Evolutionary conservation across 2,329 filamentous ascomycete species (phyloP), one percentile per base, ranked within the genome.

Genomic region (Beauveria varroae): DNA sequence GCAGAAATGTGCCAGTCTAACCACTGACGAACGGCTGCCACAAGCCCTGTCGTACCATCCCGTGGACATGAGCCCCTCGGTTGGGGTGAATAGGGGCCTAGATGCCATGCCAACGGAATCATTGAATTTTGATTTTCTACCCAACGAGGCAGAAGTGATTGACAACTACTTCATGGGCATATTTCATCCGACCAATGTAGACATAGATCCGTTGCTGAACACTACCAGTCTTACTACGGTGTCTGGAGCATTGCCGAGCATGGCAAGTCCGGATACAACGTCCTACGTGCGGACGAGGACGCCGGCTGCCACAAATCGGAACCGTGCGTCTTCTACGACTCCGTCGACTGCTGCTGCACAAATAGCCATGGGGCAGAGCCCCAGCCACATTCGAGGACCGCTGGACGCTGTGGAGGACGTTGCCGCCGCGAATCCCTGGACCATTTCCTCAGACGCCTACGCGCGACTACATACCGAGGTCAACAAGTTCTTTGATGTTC

Each of bases 401-500:
- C 24, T 63, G 26, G 49, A 63, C n/a, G 51, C 51, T 18, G 59
- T 61, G 4, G 61, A 64, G 9, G 63, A 63, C 8, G 50, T 57
- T 20, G 47, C 51, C 9, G 52, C 61, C 26, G 58, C 44, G 47
- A 60, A 58, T 53, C 65, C 67, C 14, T 67, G 65, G 65, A 63
- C 60, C 9, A 62, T 67, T 18, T 64, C 65, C 14, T 43, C 43
- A 1, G 18, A 47, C 14, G 50, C 22, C 16, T 67, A 66, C 51
- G 52, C 61, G 41, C 63, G 30, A 16, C 60, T 67, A 18, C 57
- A 61, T 9, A 12, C 52, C 8, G 54, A 63, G 14, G 55, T 67
- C 16, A 54, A 59, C 18, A 34, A 34, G 16, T 62, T 66, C 54
- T 52, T 50, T n/a, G 28, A 73, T 63, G 70, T 78, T 56, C 73